A percentile compares a stretch with the other conserved stretches of the same genome.
phyloP scores from a whole-genome alignment of 768 basidiomycete genomes.

The Rickenella mellea region DNA sequence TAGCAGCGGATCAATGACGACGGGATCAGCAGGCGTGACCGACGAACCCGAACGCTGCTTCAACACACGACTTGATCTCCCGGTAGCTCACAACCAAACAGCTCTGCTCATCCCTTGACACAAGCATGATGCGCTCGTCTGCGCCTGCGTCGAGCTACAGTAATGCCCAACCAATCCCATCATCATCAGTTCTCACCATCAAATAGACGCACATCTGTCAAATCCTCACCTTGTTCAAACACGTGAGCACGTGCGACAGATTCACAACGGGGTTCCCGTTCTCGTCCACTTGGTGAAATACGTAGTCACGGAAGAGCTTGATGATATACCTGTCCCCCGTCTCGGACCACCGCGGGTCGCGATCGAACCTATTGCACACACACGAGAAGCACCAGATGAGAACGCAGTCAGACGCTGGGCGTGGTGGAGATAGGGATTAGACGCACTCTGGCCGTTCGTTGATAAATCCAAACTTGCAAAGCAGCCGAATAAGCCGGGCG shows the following conservation, averaged over 20 bases:
- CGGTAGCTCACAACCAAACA: slow-evolving; percentile 91
- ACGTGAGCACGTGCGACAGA: slow-evolving; percentile 82
- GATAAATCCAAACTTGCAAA: slow-evolving; percentile 96
- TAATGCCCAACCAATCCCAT: background rate
- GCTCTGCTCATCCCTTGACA: slow-evolving; percentile 91
- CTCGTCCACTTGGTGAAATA: slow-evolving; percentile 96
- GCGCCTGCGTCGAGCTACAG: slow-evolving; percentile 81
- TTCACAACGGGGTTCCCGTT: slow-evolving; percentile 84
- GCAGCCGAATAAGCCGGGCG: slow-evolving; percentile 76
- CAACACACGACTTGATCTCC: slow-evolving; percentile 80
- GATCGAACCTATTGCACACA: slow-evolving; percentile 65
- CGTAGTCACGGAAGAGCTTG: slow-evolving; percentile 96
- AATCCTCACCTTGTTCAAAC: slow-evolving; percentile 85
- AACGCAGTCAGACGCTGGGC: background rate
- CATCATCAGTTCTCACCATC: background rate
- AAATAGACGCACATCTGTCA: slow-evolving; percentile 70
- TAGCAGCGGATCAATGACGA: background rate
- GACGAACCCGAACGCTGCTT: slow-evolving; percentile 73
- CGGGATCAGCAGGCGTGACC: background rate
- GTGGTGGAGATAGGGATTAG: background rate
- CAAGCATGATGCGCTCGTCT: slow-evolving; percentile 92
- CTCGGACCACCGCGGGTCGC: slow-evolving; percentile 94
- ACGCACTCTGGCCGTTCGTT: slow-evolving; percentile 98
- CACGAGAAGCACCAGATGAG: too few relatives aligned
- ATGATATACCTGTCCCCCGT: slow-evolving; percentile 97